phyloP scores from a whole-genome alignment of 345 rosid genomes.

The Angophora floribunda region DNA sequence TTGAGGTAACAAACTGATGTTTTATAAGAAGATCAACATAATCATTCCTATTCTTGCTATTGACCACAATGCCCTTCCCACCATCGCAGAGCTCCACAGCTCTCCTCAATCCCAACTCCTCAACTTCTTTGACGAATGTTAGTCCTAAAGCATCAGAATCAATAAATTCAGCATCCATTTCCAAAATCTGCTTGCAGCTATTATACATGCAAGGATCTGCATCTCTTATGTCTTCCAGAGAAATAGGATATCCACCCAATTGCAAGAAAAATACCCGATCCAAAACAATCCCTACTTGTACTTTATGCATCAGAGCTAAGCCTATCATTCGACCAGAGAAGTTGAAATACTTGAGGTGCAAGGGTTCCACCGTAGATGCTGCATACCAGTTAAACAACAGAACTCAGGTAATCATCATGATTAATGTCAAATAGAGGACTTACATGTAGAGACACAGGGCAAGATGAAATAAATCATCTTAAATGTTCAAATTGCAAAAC shows the following conservation, averaged over 20 bases:
- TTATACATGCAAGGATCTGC: conserved; percentile 76
- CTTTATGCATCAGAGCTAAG: conserved; percentile 85
- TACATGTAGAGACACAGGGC: not conserved
- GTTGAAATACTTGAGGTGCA: conserved; percentile 74
- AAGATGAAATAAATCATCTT: not conserved
- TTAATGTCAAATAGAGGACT: not conserved
- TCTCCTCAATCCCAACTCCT: conserved; percentile 69
- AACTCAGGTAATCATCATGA: not conserved
- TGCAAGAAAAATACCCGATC: conserved; percentile 83
- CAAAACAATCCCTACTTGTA: conserved; percentile 80
- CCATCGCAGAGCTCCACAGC: conserved; percentile 52
- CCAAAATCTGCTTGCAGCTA: conserved; percentile 82
- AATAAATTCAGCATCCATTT: conserved; percentile 75
- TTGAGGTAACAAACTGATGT: conserved; percentile 54
- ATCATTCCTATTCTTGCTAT: conserved; percentile 62
- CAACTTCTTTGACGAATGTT: conserved; percentile 75
- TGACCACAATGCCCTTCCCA: conserved; percentile 56
- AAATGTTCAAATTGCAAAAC: not conserved
- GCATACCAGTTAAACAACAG: conserved; percentile 16
- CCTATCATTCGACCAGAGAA: conserved; percentile 91
- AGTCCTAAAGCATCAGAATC: conserved; percentile 79
- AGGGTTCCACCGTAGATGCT: conserved; percentile 86
- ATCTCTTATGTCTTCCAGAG: conserved; percentile 75
- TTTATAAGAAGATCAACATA: conserved; percentile 63
- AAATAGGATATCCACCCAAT: conserved; percentile 48